Base-by-base conservation (phyloP, 495 filamentous ascomycete genomes). In the Xylaria flabelliformis region DNA sequence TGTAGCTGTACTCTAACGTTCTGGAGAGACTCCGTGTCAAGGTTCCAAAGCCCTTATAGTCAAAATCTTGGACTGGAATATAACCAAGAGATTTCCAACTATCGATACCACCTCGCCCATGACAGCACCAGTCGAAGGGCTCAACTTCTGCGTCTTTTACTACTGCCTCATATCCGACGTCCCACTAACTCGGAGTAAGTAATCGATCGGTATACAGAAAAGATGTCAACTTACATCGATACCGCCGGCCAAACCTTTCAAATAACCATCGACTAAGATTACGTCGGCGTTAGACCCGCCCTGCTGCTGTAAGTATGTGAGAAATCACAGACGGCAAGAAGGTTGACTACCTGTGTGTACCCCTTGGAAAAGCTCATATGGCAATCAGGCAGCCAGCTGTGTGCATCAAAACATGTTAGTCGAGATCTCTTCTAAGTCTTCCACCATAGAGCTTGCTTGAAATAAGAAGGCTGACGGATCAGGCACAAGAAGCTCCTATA, bases 271-370 rank as follows among this genome's bases (percentile, higher is more conserved):
- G 0, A 87, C 88, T 13, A 94, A 79, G 4, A 95, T 78, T 34
- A 91, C 87, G 74, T 95, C 92, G n/a, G 92, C 92, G 72, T 95
- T 94, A 0, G 91, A 93, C 0, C 92, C 92, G 29, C 92, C 93
- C 81, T 93, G 87, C 4, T 55, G 42, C 71, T 50, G 68, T 74
- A 64, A 61, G 26, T 19, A 41, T 7, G 7, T n/a, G 4, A n/a
- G 44, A 8, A 8, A 8, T 26, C 1, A 55, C 4, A 50, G 29
- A n/a, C n/a, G 32, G 51, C 4, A 15, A 32, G 48, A 12, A 48
- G 44, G 17, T 36, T 62, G n/a, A 32, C 34, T 70, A 79, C 77
- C 90, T 94, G 91, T 1, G 92, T 94, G 69, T 85, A 91, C 1
- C 92, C 91, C 78, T 91, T 92, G 73, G 86, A 91, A 1, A 92